Evolutionary conservation across 75 land plant genomes (phyloP).

Genomic region (Picea sitchensis): DNA sequence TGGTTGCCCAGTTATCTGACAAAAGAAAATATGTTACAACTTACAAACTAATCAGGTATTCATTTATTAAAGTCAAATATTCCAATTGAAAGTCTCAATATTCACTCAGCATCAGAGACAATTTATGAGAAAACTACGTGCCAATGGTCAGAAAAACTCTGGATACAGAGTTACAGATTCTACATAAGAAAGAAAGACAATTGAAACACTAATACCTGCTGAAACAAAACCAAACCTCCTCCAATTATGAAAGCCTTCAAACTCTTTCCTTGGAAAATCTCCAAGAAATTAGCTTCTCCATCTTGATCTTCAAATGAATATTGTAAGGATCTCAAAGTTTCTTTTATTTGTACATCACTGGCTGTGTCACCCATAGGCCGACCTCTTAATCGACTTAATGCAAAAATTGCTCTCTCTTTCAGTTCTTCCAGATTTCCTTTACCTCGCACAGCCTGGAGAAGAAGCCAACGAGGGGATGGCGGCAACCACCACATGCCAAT

Average conservation of each 20-base stretch:
- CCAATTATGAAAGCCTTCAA: conserved; percentile 90
- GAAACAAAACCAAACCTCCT: conserved; percentile 92
- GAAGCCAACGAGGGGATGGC: conserved; percentile 94
- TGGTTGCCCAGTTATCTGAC: conserved; percentile 96
- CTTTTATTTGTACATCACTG: conserved; percentile 68
- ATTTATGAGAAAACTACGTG: not conserved
- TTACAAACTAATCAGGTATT: not conserved
- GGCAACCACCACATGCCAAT: conserved; percentile 92
- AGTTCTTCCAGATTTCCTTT: conserved; percentile 51
- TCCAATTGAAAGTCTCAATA: not conserved
- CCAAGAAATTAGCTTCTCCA: conserved; percentile 51
- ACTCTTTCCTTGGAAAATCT: conserved; percentile 84
- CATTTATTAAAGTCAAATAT: not conserved
- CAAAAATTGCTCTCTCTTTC: conserved; percentile 61
- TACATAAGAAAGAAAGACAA: not conserved
- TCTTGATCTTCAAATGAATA: conserved; percentile 49
- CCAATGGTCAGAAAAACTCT: not conserved
- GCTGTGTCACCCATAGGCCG: conserved; percentile 35
- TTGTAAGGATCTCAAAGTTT: conserved; percentile 51
- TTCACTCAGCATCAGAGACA: not conserved
- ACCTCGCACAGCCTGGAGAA: conserved; percentile 85
- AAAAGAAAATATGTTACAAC: not conserved
- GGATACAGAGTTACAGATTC: conserved; percentile 4
- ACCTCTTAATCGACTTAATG: conserved; percentile 63
- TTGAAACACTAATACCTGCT: conserved; percentile 56